Percentiles rank a stretch among this genome's conserved stretches.
Evolutionary conservation across 2,329 filamentous ascomycete species (phyloP).

Genomic region (Diaporthe nobilis): DNA sequence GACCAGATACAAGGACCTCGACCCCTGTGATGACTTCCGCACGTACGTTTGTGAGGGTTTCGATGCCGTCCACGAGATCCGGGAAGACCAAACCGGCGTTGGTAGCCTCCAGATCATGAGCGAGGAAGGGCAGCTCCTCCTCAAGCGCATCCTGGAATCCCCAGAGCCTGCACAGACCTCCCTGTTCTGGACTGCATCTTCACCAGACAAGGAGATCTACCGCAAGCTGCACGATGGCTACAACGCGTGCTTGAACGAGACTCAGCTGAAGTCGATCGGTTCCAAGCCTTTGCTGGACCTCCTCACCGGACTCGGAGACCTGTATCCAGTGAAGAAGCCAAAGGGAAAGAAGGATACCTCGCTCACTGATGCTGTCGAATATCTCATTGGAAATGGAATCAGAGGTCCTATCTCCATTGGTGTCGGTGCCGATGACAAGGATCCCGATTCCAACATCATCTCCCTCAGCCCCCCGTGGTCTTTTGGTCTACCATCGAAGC

Average conservation of each 20-base stretch:
- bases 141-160: slow-evolving; percentile 75
- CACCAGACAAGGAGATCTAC: slow-evolving; percentile 73
- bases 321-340: slow-evolving; percentile 47
- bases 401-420: slow-evolving; percentile 60
- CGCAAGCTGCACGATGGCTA: slow-evolving; percentile 76
- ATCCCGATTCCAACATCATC: slow-evolving; percentile 55
- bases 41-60: slow-evolving; percentile 75
- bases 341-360: slow-evolving; percentile 19
- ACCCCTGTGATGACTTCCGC: slow-evolving; percentile 76
- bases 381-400: slow-evolving; percentile 51
- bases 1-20: slow-evolving; percentile 67
- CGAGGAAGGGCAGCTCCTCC: slow-evolving; percentile 70
- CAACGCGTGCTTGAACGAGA: slow-evolving; percentile 75
- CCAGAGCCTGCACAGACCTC: slow-evolving; percentile 59
- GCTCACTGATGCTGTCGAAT: slow-evolving; percentile 58
- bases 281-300: slow-evolving; percentile 69
- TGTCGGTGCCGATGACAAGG: slow-evolving; percentile 59
- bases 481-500: slow-evolving; percentile 74
- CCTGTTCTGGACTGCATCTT: slow-evolving; percentile 54
- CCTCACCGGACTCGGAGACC: slow-evolving; percentile 62
- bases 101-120: slow-evolving; percentile 74
- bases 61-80: slow-evolving; percentile 74
- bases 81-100: slow-evolving; percentile 72
- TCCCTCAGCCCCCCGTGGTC: slow-evolving; percentile 59
- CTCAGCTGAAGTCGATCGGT: slow-evolving; percentile 67